These are phyloP conservation scores for Candida tropicalis DNA, from an alignment of 1,139 yeast species.

Conservation along the genomic window DNA sequence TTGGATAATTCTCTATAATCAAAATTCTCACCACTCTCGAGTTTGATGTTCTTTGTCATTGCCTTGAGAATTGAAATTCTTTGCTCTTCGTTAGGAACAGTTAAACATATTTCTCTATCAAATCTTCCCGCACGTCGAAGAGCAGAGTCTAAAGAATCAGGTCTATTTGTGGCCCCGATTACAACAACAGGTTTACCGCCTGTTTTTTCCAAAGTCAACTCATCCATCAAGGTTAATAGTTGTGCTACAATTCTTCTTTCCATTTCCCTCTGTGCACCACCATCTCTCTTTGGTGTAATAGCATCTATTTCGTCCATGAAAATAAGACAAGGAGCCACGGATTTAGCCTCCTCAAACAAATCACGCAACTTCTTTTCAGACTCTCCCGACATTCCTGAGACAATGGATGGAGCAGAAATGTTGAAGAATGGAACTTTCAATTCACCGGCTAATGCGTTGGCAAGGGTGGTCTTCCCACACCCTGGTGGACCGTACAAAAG, in stretches of 20 bases:
- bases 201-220: constrained; percentile 81
- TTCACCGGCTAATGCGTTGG: constrained; percentile 95
- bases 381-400: constrained; percentile 99
- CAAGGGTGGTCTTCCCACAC: constrained; percentile 96
- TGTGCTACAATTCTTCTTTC: constrained; percentile 97
- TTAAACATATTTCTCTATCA: constrained; percentile 59
- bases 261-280: constrained; percentile 97
- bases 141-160: constrained; percentile 52
- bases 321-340: constrained; percentile 86
- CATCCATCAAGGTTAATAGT: constrained; percentile 82
- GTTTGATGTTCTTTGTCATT: constrained; percentile 67
- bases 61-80: constrained; percentile 75
- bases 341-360: constrained; percentile 88
- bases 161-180: constrained; percentile 53
- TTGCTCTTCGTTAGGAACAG: constrained; percentile 88
- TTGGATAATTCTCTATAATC: constrained; percentile 79
- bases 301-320: constrained; percentile 98
- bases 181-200: constrained; percentile 83
- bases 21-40: constrained; percentile 59
- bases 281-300: constrained; percentile 95
- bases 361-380: constrained; percentile 93
- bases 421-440: constrained; percentile 89
- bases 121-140: constrained; percentile 53
- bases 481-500: constrained; percentile 98
- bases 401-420: constrained; percentile 93